phyloP scores from a whole-genome alignment of 2,329 filamentous ascomycete species.

The Gaeumannomyces tritici region DNA sequence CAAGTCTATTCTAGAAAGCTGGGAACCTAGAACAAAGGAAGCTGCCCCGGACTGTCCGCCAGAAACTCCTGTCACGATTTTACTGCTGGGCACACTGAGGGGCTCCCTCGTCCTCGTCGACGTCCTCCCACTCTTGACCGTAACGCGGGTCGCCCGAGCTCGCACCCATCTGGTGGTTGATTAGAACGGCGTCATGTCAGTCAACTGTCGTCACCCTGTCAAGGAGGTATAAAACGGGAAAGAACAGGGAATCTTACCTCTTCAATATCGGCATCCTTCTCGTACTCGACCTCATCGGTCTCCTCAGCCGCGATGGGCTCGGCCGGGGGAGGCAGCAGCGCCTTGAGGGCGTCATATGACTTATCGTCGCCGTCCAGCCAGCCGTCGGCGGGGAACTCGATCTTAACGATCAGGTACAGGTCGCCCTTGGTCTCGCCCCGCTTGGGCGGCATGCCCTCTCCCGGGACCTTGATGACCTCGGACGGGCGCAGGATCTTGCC shows the following conservation, averaged over 20 bases:
- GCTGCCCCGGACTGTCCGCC: no score
- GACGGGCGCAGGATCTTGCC: slow-evolving; percentile 76
- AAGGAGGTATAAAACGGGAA: slow-evolving; percentile 5
- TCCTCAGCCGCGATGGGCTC: slow-evolving; percentile 59
- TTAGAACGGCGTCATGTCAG: neutral
- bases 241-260: slow-evolving; percentile 38
- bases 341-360: slow-evolving; percentile 59
- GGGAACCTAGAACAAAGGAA: no score
- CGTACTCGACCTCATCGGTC: slow-evolving; percentile 80
- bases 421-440: slow-evolving; percentile 76
- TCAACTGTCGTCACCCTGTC: neutral
- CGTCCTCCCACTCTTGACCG: slow-evolving; percentile 59
- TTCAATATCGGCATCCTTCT: slow-evolving; percentile 74
- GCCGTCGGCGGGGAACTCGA: slow-evolving; percentile 80
- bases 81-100: slow-evolving; percentile 69
- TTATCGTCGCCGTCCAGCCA: slow-evolving; percentile 67
- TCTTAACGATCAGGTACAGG: slow-evolving; percentile 74
- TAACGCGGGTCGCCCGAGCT: slow-evolving; percentile 59
- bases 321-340: slow-evolving; percentile 60
- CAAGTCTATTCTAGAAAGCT: no score
- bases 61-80: slow-evolving; percentile 10
- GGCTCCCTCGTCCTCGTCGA: slow-evolving; percentile 55
- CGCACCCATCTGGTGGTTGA: slow-evolving; percentile 51
- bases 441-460: slow-evolving; percentile 94
- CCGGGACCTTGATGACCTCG: slow-evolving; percentile 74